phyloP scores from a whole-genome alignment of 1,284 basidiomycete species.

The Entoloma clypeatum region DNA sequence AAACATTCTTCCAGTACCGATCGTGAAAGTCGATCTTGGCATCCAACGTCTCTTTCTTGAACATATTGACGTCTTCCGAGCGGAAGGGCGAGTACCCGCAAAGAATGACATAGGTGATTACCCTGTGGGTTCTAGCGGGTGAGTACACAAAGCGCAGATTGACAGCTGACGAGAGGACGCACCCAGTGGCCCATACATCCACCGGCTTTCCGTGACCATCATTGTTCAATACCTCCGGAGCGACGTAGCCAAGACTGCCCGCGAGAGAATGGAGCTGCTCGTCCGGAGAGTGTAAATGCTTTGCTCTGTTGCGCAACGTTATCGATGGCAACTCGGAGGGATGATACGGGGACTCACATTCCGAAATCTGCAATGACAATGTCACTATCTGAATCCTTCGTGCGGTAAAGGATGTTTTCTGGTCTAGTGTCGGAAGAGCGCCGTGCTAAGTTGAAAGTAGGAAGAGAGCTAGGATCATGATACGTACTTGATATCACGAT shows the following conservation, averaged over 20 bases:
- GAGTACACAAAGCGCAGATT: not conserved
- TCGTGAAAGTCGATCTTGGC: slow-evolving; percentile 90
- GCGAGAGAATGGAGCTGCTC: slow-evolving; percentile 82
- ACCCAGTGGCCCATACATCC: slow-evolving; percentile 94
- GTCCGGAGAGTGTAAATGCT: slow-evolving; percentile 75
- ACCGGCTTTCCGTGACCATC: slow-evolving; percentile 88
- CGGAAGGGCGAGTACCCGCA: slow-evolving; percentile 95
- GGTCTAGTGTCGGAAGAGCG: slow-evolving; percentile 48
- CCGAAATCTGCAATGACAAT: slow-evolving; percentile 97
- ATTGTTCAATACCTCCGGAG: slow-evolving; percentile 86
- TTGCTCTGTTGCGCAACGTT: slow-evolving; percentile 54
- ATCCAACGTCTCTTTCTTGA: slow-evolving; percentile 79
- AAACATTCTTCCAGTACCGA: slow-evolving; percentile 91
- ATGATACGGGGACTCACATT: slow-evolving; percentile 56
- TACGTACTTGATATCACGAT: slow-evolving; percentile 82
- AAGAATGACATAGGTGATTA: slow-evolving; percentile 91
- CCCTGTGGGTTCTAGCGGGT: slow-evolving; percentile 38
- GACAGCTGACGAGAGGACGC: slow-evolving; percentile 24
- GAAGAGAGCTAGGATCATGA: slow-evolving; percentile 3
- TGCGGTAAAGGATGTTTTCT: slow-evolving; percentile 92
- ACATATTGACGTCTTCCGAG: slow-evolving; percentile 72
- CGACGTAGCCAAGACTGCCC: slow-evolving; percentile 92
- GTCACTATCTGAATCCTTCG: slow-evolving; percentile 66
- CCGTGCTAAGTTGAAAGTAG: slow-evolving; percentile 3
- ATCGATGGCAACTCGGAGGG: slow-evolving; percentile 3